These are phyloP conservation scores for Platismatia glauca DNA, from an alignment of 495 filamentous ascomycete genomes.

Conservation along the genomic window DNA sequence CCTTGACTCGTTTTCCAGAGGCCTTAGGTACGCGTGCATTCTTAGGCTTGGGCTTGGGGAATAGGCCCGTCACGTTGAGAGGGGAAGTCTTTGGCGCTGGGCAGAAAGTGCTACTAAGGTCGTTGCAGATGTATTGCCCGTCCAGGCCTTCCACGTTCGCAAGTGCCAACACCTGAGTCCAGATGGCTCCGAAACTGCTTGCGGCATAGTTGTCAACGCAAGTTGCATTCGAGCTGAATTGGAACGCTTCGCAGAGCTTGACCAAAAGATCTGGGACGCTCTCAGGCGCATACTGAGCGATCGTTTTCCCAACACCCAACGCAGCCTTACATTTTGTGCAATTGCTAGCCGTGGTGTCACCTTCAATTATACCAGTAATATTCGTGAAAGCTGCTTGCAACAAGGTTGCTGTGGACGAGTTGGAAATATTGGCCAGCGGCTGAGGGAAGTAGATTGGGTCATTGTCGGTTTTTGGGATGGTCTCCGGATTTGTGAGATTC, in stretches of 20 bases:
- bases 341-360: conserved; percentile 29
- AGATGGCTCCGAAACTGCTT: conserved; percentile 43
- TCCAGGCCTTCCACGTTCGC: conserved; percentile 48
- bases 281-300: conserved; percentile 40
- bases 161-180: conserved; percentile 48
- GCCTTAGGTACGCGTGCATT: conserved; percentile 34
- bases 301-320: conserved; percentile 40
- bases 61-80: conserved; percentile 36
- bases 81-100: conserved; percentile 35
- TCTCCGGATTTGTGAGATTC: conserved; percentile 47
- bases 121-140: conserved; percentile 50
- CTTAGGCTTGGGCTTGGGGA: conserved; percentile 48
- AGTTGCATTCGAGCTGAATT: conserved; percentile 34
- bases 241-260: conserved; percentile 38
- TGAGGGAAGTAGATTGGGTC: conserved; percentile 45
- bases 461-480: conserved; percentile 38
- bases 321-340: conserved; percentile 48
- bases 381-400: conserved; percentile 34
- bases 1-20: conserved; percentile 47
- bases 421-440: conserved; percentile 34
- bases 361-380: conserved; percentile 39
- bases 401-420: conserved; percentile 33
- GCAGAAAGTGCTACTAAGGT: conserved; percentile 40
- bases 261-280: conserved; percentile 44
- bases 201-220: conserved; percentile 41